Conservation (phyloP, 2,329 filamentous ascomycete genomes). For the Colletotrichum abscissum region DNA sequence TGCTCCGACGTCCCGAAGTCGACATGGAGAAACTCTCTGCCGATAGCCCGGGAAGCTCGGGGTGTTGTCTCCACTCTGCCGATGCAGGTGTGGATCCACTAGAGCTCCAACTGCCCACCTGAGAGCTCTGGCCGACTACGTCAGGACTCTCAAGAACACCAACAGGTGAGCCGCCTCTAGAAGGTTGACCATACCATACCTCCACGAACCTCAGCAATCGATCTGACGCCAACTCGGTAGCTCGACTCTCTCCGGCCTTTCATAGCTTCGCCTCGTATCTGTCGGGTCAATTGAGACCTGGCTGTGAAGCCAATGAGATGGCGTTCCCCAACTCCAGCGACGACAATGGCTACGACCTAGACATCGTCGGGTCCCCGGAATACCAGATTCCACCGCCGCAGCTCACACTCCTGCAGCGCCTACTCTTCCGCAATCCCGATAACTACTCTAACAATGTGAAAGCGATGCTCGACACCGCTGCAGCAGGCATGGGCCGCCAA, state of each 20-base stretch:
- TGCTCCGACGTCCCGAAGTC: neutral
- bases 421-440: slow-evolving; percentile 7
- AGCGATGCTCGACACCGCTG: neutral
- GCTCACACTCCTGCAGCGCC: slow-evolving; percentile 16
- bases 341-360: neutral
- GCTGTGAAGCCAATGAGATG: slow-evolving; percentile 3
- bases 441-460: neutral
- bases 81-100: slow-evolving; percentile 17
- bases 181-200: neutral
- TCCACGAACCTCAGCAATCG: neutral
- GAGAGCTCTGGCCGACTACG: slow-evolving; percentile 17
- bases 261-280: neutral
- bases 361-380: neutral
- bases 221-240: too few relatives aligned
- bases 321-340: neutral
- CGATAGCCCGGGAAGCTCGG: slow-evolving; percentile 11
- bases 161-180: neutral
- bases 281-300: slow-evolving; percentile 1
- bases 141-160: slow-evolving; percentile 19
- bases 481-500: slow-evolving; percentile 37
- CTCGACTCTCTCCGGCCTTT: neutral
- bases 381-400: neutral
- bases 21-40: slow-evolving; percentile 28
- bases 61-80: neutral
- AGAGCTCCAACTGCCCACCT: slow-evolving; percentile 12